Conservation (phyloP, 192 early-diverging fungal species). For the Lunasporangiospora selenospora region DNA sequence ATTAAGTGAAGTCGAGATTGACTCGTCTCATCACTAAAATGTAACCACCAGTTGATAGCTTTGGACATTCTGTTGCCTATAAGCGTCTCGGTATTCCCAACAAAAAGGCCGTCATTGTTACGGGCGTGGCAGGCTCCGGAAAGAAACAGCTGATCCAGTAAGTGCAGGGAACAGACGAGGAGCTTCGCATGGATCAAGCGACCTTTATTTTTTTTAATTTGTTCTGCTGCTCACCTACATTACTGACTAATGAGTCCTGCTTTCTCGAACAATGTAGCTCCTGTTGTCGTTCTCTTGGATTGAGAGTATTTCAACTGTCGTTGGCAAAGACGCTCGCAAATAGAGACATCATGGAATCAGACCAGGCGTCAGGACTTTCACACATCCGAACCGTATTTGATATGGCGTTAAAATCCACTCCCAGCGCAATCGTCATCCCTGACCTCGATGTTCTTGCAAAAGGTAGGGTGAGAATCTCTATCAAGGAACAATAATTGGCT, state of each 20-base stretch:
- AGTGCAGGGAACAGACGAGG: slow-evolving; percentile 16
- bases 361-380: slow-evolving; percentile 10
- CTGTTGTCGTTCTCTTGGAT: slow-evolving; percentile 6
- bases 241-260: neutral
- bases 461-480: slow-evolving; percentile 26
- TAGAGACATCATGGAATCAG: slow-evolving; percentile 34
- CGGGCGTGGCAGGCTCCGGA: slow-evolving; percentile 54
- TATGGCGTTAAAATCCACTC: slow-evolving; percentile 50
- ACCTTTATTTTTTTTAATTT: neutral
- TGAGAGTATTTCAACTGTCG: slow-evolving; percentile 29
- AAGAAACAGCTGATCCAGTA: slow-evolving; percentile 54
- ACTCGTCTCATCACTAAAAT: no score
- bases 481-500: slow-evolving; percentile 3
- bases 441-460: slow-evolving; percentile 59
- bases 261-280: neutral
- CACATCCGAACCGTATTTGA: slow-evolving; percentile 29
- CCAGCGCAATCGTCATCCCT: slow-evolving; percentile 57
- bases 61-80: slow-evolving; percentile 16
- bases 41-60: slow-evolving; percentile 37
- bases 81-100: slow-evolving; percentile 45
- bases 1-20: no score
- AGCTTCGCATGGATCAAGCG: no score
- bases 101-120: slow-evolving; percentile 51
- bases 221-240: neutral
- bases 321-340: slow-evolving; percentile 26